Base-by-base conservation (phyloP, 1,284 basidiomycete genomes). In the Jaminaea rosea region DNA sequence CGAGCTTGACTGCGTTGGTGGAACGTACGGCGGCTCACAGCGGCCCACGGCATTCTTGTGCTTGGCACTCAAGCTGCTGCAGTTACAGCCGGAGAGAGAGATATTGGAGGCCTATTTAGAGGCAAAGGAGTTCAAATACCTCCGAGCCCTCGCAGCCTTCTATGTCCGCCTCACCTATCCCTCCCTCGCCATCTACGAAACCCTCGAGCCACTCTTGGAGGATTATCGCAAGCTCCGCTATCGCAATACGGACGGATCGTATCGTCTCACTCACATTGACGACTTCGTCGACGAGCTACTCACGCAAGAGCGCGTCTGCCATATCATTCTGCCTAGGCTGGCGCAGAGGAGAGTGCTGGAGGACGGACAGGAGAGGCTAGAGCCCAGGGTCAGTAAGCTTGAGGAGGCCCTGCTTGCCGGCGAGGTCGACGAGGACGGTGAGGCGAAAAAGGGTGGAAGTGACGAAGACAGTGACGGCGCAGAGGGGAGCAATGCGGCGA, bases 111-210 rank as follows among this genome's bases (percentile, higher is more conserved):
- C 97, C 69, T 99, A 99, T 72, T 78, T 99, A 19, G 82, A 85
- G 55, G 90, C 88, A 2, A 88, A 93, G 56, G 93, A 98, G 73
- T 97, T 97, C 81, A 99, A 99, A 91, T 97, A 98, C 75, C 78
- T 99, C 51, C 81, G 92, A 58, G 93, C 93, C 0, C 77, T 99
- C 8, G 88, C 93, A 0, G 90, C 85, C 2, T 83, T 98, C 76
- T 99, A 98, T 72, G 82, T 98, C 55, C 85, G 94, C 29, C 84
- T 99, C 78, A 96, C 91, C 1, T 98, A 96, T 76, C 80, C 82
- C 37, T 80, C 89, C 1, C 82, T 83, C 34, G 91, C 98, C 53
- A 86, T 96, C 4, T 97, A 91, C 69, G 88, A 91, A 69, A 79
- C 89, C 15, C 80, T 99, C 10, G 94, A 99, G 75, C 93, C 93